Evolutionary conservation across 768 basidiomycete species (phyloP), one percentile per base, ranked within the genome.

Genomic region (Psilocybe cyanescens): DNA sequence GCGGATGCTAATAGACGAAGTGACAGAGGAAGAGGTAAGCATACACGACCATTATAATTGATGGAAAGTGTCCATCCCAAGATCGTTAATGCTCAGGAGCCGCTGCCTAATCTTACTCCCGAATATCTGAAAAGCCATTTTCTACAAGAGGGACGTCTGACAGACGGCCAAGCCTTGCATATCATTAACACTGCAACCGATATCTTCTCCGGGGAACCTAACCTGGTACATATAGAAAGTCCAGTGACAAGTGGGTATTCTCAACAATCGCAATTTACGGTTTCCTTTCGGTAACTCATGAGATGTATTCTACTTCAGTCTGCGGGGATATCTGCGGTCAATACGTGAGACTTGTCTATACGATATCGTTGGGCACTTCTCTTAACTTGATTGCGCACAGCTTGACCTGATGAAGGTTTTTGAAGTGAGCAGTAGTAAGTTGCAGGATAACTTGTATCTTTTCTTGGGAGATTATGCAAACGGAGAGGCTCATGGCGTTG

Each of bases 361-460:
- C 47, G 11, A 31, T 37, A 9, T 54, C 24, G 30, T 11, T 35
- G 12, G 12, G 14, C 4, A 29, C 17, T 39, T 48, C 41, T 9
- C 46, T 39, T 33, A 19, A 58, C 44, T 37, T 45, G 33, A 6
- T 58, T 41, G 39, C 28, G 16, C 28, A 45, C 54, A 98, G 95
- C 98, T 95, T 73, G 97, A 99, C 77, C 81, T 99, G 61, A 97
- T 99, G 94, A 97, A 99, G 76, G 82, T 98, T 39, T 95, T 98
- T 68, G 96, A 97, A 69, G 90, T 98, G 31, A 97, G 97, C 31
- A 97, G 97, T 2, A 86, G 33, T 3, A 24, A 86, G 64, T 81
- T 95, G 49, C 74, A 78, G 12, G 90, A 97, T 35, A 97, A 89
- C 62, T 81, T 87, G n/a, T 99, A 98, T 79, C 79, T 97, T 47